Percentiles rank a stretch among this genome's conserved stretches.
Evolutionary conservation across 371 early-diverging fungal species (phyloP).

Genomic region (Rhizopus arrhizus): DNA sequence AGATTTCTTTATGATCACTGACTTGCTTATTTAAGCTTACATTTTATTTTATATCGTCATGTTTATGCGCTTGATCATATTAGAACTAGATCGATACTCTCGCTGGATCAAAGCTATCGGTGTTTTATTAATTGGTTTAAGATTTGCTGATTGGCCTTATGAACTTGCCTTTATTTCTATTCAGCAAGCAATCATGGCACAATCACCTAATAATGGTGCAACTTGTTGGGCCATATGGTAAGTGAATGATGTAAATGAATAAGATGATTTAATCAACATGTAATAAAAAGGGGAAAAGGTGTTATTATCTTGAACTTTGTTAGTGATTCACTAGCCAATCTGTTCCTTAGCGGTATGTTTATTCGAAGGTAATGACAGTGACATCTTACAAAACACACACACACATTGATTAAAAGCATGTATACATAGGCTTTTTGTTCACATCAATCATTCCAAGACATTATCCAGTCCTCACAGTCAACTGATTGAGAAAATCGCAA

Average conservation of each 20-base stretch:
- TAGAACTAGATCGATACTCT: conserved; percentile 39
- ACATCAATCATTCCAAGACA: conserved; percentile 31
- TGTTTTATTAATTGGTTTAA: conserved; percentile 33
- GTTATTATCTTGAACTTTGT: conserved; percentile 51
- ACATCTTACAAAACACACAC: too few species aligned
- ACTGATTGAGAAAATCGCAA: conserved; percentile 40
- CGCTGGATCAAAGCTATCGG: conserved; percentile 46
- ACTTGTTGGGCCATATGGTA: conserved; percentile 54
- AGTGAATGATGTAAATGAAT: neutral
- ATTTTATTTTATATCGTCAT: conserved; percentile 46
- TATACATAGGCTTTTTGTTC: conserved; percentile 34
- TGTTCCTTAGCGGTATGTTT: conserved; percentile 56
- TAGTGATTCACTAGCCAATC: conserved; percentile 47
- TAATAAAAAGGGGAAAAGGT: conserved; percentile 36
- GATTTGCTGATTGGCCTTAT: conserved; percentile 55
- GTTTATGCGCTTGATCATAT: conserved; percentile 48
- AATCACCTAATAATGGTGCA: conserved; percentile 24
- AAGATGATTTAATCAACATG: neutral
- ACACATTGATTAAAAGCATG: too few species aligned
- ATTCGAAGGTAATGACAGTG: conserved; percentile 33
- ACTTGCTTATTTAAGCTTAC: conserved; percentile 18
- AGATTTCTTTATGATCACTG: neutral
- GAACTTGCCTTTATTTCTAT: conserved; percentile 39
- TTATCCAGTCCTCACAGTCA: conserved; percentile 36
- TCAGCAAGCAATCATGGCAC: conserved; percentile 18